Evolutionary conservation across 1,284 basidiomycete genomes (phyloP).

Genomic region (Heterobasidion parviporum): DNA sequence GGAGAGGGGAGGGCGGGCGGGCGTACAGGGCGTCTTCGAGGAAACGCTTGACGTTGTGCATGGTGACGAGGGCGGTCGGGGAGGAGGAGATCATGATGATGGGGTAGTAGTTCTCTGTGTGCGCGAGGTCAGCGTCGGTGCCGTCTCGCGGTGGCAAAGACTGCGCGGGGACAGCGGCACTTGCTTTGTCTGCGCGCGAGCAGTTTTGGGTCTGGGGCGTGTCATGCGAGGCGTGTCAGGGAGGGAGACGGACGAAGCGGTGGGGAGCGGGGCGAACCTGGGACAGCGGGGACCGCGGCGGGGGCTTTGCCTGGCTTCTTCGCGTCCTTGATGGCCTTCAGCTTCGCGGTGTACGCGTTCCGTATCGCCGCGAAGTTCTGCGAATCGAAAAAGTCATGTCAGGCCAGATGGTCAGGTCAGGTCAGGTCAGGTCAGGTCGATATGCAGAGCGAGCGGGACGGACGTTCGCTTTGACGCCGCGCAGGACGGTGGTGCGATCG

Average conservation of each 20-base stretch:
- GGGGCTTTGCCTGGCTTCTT: slow-evolving; percentile 38
- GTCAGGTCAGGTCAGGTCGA: not conserved
- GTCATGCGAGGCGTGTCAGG: not conserved
- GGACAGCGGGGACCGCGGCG: slow-evolving; percentile 14
- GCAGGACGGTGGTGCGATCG: slow-evolving; percentile 69
- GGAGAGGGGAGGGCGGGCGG: not conserved
- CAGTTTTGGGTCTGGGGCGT: slow-evolving; percentile 38
- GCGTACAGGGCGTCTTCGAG: slow-evolving; percentile 82
- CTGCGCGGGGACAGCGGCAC: slow-evolving; percentile 14
- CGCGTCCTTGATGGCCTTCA: slow-evolving; percentile 68
- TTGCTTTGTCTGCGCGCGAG: slow-evolving; percentile 54
- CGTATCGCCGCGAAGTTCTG: slow-evolving; percentile 71
- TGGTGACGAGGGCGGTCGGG: slow-evolving; percentile 90
- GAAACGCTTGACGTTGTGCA: slow-evolving; percentile 96
- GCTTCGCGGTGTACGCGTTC: slow-evolving; percentile 53
- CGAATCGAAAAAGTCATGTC: not conserved
- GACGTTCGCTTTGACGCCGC: slow-evolving; percentile 72
- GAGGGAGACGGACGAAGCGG: not conserved
- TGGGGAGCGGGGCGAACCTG: slow-evolving; percentile 12
- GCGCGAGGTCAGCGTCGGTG: not conserved
- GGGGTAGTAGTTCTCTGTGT: slow-evolving; percentile 62
- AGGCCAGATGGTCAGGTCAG: not conserved
- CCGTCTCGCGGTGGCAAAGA: no score
- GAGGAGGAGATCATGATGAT: slow-evolving; percentile 97
- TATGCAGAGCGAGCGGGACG: slow-evolving; percentile 15